Evolutionary conservation across 208 protist genomes (phyloP).

Genomic region (Phytomonas serpens): DNA sequence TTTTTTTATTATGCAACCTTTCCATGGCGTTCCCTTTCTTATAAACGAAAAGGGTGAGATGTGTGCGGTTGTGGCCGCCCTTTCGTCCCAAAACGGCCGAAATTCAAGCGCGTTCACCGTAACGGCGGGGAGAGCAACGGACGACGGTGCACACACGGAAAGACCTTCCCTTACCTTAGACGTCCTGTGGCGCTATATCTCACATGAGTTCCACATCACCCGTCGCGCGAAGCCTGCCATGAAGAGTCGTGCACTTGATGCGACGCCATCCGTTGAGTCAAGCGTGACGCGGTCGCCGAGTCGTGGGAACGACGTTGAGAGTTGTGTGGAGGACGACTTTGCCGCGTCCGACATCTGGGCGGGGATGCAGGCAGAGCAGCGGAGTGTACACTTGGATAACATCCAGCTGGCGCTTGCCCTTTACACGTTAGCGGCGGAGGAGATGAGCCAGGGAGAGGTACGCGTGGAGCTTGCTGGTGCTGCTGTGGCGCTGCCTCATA

Average conservation of each 20-base stretch:
- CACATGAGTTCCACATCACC: conserved; percentile 49
- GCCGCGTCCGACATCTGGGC: conserved; percentile 11
- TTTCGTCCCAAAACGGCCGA: background rate
- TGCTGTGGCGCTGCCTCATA: conserved; percentile 17
- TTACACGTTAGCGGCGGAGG: conserved; percentile 31
- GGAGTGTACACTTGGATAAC: conserved; percentile 38
- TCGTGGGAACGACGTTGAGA: conserved; percentile 24
- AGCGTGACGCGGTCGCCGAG: conserved; percentile 28
- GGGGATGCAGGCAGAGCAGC: conserved; percentile 15
- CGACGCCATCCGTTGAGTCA: conserved; percentile 25
- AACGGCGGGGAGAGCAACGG: background rate
- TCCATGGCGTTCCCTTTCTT: background rate
- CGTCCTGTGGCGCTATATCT: conserved; percentile 48
- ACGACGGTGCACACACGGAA: background rate
- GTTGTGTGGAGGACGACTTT: conserved; percentile 20
- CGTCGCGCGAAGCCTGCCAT: conserved; percentile 18
- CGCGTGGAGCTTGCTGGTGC: conserved; percentile 11
- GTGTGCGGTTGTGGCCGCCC: background rate
- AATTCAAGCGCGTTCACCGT: background rate
- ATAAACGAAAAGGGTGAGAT: background rate
- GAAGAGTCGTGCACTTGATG: conserved; percentile 10
- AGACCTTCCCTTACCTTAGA: conserved; percentile 30
- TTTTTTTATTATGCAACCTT: conserved; percentile 2
- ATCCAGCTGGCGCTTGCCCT: conserved; percentile 52
- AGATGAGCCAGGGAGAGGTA: conserved; percentile 10